Base-by-base conservation (phyloP, 805 yeast genomes). In the Candida patagonica region DNA sequence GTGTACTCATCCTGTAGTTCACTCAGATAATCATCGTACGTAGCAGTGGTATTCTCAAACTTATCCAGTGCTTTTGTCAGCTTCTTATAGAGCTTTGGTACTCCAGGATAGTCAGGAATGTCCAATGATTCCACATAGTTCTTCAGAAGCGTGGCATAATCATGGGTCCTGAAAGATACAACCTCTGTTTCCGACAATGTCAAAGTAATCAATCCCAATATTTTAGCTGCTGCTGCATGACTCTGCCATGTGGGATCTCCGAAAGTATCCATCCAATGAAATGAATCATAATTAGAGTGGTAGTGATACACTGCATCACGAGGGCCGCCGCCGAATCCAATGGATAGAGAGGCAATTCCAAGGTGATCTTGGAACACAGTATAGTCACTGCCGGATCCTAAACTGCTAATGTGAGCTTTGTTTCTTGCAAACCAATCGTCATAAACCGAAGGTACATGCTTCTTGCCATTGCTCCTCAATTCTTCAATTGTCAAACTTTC, bases 281-380 rank as follows among this genome's bases (percentile, higher is more conserved):
- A 75, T 1, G 84, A 77, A 57, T 80, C 87, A 53, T 78, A 81
- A 54, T 78, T 75, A 13, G 88, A 79, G 54, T 81, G 89, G 56
- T 81, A 79, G 44, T 79, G 88, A 54, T 80, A 80, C 6, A 79
- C 74, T 0, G 86, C 67, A 37, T 76, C 80, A 6, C 55, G 62
- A 9, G 54, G 50, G 7, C 66, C 62, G 19, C 53, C 52, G 15
- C 51, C 57, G 53, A 78, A 81, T 0, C 79, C 81, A 35, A 77
- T 42, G 56, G 79, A 81, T n/a, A 72, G 60, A 3, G 66, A 57
- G 1, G 71, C 67, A 26, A 66, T 52, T 0, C 70, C 70, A 12
- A 66, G 43, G 45, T 55, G 63, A 40, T 65, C 66, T 40, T 59
- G 61, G 54, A 66, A 66, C 10, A 65, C 70, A 2, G 70, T 61